phyloP scores from a whole-genome alignment of 495 filamentous ascomycete species.

The Darksidea phi region DNA sequence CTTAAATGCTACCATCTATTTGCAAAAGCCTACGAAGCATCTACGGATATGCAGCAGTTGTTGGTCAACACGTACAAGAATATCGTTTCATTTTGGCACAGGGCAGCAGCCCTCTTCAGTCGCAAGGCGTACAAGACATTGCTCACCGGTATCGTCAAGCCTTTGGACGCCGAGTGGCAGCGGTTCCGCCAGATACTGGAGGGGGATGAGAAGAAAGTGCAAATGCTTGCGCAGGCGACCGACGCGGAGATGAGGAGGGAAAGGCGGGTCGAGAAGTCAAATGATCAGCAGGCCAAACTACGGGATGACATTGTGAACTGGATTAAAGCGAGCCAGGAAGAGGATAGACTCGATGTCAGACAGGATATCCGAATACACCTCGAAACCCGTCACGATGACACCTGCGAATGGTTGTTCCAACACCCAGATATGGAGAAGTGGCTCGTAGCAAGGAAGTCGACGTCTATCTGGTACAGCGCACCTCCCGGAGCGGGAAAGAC shows the following conservation, averaged over 20 bases:
- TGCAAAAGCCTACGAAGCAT: constrained; percentile 16
- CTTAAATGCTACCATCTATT: constrained; percentile 19
- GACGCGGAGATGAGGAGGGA: constrained; percentile 16
- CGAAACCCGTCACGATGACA: constrained; percentile 32
- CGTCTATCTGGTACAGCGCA: constrained; percentile 41
- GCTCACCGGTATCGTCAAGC: constrained; percentile 17
- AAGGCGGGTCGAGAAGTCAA: constrained; percentile 5
- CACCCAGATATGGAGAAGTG: constrained; percentile 34
- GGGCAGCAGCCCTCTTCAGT: constrained; percentile 15
- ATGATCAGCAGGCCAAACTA: constrained; percentile 1
- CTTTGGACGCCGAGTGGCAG: constrained; percentile 23
- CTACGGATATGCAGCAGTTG: constrained; percentile 16
- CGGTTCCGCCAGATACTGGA: constrained; percentile 13
- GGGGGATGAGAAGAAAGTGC: constrained; percentile 4
- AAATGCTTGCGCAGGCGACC: constrained; percentile 19
- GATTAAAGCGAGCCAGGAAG: constrained; percentile 30
- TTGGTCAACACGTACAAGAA: constrained; percentile 27
- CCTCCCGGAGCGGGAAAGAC: constrained; percentile 42
- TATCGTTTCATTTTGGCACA: constrained; percentile 25
- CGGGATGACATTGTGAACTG: constrained; percentile 26
- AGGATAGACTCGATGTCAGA: constrained; percentile 32
- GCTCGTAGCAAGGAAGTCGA: constrained; percentile 25
- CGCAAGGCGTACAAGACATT: constrained; percentile 16
- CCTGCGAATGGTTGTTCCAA: constrained; percentile 41
- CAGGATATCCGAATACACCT: constrained; percentile 30